These are phyloP conservation scores for Pyrenochaeta sp. DNA, from an alignment of 2,329 filamentous ascomycete genomes.

Conservation along the genomic window DNA sequence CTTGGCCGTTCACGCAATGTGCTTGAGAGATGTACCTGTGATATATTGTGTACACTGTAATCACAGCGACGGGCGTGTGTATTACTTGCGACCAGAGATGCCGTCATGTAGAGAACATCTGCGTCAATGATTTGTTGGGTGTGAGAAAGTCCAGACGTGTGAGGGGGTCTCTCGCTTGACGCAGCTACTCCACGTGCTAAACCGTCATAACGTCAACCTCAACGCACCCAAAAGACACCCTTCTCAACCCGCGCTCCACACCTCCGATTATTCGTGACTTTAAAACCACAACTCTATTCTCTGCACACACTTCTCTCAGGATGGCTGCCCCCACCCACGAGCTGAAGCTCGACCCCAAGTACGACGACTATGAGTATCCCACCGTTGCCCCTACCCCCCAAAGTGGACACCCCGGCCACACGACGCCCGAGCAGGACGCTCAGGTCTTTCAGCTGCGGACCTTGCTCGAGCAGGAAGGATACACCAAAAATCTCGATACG, in stretches of 20 bases:
- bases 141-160: slow-evolving; percentile 12
- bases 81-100: slow-evolving; percentile 8
- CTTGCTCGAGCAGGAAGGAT: slow-evolving; percentile 84
- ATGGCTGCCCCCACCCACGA: slow-evolving; percentile 42
- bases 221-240: slow-evolving; percentile 22
- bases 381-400: slow-evolving; percentile 74
- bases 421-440: slow-evolving; percentile 86
- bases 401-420: slow-evolving; percentile 85
- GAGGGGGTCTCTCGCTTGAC: slow-evolving; percentile 29
- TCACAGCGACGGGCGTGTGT: no score
- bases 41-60: no score
- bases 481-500: slow-evolving; percentile 86
- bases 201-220: slow-evolving; percentile 38
- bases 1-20: slow-evolving; percentile 19
- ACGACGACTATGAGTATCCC: slow-evolving; percentile 96
- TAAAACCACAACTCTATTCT: slow-evolving; percentile 1
- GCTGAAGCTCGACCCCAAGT: slow-evolving; percentile 78
- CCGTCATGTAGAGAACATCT: slow-evolving; percentile 18
- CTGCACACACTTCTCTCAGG: slow-evolving; percentile 12
- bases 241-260: slow-evolving; percentile 10
- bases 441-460: slow-evolving; percentile 85
- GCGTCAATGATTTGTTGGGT: slow-evolving; percentile 13
- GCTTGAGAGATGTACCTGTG: slow-evolving; percentile 4
- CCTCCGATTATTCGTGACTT: slow-evolving; percentile 9
- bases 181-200: slow-evolving; percentile 35